phyloP scores from a whole-genome alignment of 805 yeast genomes.

The Isabelozyma gotoi region DNA sequence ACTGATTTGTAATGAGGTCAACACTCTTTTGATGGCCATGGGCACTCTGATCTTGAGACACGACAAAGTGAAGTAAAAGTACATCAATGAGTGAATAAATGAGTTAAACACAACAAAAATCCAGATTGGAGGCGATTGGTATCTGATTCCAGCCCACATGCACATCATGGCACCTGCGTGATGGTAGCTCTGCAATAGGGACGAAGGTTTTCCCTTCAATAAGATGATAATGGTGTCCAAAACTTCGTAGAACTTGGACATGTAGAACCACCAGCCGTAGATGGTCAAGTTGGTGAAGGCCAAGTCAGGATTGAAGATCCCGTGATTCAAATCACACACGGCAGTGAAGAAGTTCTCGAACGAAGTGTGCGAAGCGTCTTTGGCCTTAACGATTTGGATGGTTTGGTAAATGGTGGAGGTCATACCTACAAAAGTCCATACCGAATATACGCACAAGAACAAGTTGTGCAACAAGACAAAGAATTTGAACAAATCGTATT shows the following conservation, averaged over 20 bases:
- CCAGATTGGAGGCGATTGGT: slow-evolving; percentile 75
- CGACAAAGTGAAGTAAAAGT: slow-evolving; percentile 62
- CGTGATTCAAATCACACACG: slow-evolving; percentile 58
- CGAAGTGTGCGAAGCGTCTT: slow-evolving; percentile 14
- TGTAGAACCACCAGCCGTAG: slow-evolving; percentile 66
- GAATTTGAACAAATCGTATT: slow-evolving; percentile 43
- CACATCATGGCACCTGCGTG: slow-evolving; percentile 80
- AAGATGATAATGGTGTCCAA: slow-evolving; percentile 66
- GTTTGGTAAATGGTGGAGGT: slow-evolving; percentile 47
- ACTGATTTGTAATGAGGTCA: slow-evolving; percentile 66
- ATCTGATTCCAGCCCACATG: slow-evolving; percentile 78
- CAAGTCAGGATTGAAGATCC: slow-evolving; percentile 45
- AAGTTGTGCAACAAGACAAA: slow-evolving; percentile 63
- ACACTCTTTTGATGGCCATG: slow-evolving; percentile 50
- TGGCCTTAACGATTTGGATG: slow-evolving; percentile 20
- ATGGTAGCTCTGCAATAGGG: slow-evolving; percentile 70
- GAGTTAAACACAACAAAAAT: slow-evolving; percentile 77
- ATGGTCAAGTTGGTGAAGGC: slow-evolving; percentile 43
- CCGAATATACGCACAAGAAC: slow-evolving; percentile 62
- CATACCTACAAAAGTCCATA: slow-evolving; percentile 74
- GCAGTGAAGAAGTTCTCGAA: slow-evolving; percentile 57
- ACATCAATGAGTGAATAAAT: slow-evolving; percentile 75
- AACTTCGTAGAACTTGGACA: slow-evolving; percentile 72
- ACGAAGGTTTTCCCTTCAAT: slow-evolving; percentile 65
- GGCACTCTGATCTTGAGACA: slow-evolving; percentile 62